Base-by-base conservation (phyloP, 805 yeast genomes). In the Zygotorulaspora danielsina region DNA sequence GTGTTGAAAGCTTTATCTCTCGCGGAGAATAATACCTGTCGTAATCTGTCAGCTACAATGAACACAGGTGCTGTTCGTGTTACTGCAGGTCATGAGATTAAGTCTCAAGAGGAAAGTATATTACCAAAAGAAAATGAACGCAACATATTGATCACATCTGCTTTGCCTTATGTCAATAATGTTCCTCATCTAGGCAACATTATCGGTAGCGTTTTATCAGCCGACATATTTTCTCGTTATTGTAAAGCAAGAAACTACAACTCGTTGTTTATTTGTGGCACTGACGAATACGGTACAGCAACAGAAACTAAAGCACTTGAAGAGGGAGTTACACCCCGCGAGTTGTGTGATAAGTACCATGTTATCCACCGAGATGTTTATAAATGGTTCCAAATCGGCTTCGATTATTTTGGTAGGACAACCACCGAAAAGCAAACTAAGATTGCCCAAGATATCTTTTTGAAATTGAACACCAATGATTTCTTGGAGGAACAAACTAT, bases 281-380 rank as follows among this genome's bases (percentile, higher is more conserved):
- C 98, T 26, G 99, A 93, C 63, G 99, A 93, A 68, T 93, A 93
- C 62, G 99, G 99, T 62, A 93, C 99, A 42, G 99, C 99, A 33
- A 93, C 98, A 11, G 99, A 93, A 66, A 93, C 98, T 19, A 93
- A 90, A 67, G 98, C 98, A 8, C 68, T 93, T 36, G 97, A 90
- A 63, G 98, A 93, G 59, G 80, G 83, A 29, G 83, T 85, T 44
- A 75, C 95, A 3, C 98, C 99, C 35, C 71, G 77, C 54, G 82
- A 87, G 61, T 72, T 93, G 53, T 93, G 97, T 73, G 87, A 83
- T 64, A 93, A 90, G 64, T 93, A 86, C 65, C 83, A 87, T 64
- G 72, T 74, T 44, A 73, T 93, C 50, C 99, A 93, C 64, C 74
- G 80, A 45, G 85, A 84, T 32, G 93, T 93, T 36, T 93, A 93